These are phyloP conservation scores for Pestalotiopsis sp. DNA, from an alignment of 2,329 filamentous ascomycete species.

Conservation along the genomic window DNA sequence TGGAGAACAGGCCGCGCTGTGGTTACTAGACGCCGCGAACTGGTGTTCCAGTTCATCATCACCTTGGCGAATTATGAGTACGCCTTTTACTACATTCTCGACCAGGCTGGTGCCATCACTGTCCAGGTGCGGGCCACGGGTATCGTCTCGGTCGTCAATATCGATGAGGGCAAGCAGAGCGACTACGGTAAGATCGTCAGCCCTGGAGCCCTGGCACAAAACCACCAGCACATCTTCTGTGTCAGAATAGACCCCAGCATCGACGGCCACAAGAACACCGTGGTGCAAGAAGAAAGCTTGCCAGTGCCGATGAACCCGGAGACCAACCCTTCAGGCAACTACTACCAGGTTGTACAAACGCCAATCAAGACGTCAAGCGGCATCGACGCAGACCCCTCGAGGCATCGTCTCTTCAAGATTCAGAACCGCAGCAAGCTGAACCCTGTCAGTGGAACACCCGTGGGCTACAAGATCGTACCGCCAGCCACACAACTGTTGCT, in stretches of 20 bases:
- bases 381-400: conserved; percentile 44
- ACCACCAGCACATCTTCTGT: conserved; percentile 73
- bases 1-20: conserved; percentile 65
- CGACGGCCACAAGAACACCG: conserved; percentile 54
- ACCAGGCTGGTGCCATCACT: conserved; percentile 64
- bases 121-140: conserved; percentile 17
- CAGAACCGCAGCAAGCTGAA: conserved; percentile 36
- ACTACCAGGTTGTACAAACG: conserved; percentile 51
- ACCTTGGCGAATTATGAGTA: conserved; percentile 75
- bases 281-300: conserved; percentile 39
- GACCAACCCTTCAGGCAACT: conserved; percentile 25
- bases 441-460: conserved; percentile 34
- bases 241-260: conserved; percentile 67
- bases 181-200: conserved; percentile 64
- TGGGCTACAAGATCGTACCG: conserved; percentile 39
- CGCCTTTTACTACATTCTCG: conserved; percentile 36
- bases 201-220: conserved; percentile 66
- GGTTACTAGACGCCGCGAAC: conserved; percentile 61
- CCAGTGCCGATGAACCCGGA: conserved; percentile 12
- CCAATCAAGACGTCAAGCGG: conserved; percentile 41
- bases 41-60: conserved; percentile 70
- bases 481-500: conserved; percentile 38
- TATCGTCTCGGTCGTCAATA: conserved; percentile 29
- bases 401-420: conserved; percentile 41
- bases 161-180: conserved; percentile 55